Evolutionary conservation across 2,329 filamentous ascomycete genomes (phyloP), one percentile per base, ranked within the genome.

Genomic region (Alternaria sp.): DNA sequence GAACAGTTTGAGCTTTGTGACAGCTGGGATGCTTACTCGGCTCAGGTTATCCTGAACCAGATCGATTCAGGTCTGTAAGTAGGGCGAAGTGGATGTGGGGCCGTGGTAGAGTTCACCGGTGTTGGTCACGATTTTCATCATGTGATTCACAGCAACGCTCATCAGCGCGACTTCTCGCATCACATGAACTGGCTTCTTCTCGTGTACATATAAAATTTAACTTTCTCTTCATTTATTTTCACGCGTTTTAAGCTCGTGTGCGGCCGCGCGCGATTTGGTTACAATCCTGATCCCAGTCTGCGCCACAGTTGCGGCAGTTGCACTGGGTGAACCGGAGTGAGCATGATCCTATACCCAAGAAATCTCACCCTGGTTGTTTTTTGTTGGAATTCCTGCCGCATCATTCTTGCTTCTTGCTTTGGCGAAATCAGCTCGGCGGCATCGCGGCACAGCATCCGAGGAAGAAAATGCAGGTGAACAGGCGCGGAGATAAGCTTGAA

Each of bases 11-110:
- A 55, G 3, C 54, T 62, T 41, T 72, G 71, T 58, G 60, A 62
- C 11, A 50, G 61, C 21, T 79, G 78, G 78, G 66, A 62, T 49
- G 63, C 71, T 0, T 79, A 70, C 49, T 73, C 75, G 2, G 53
- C 63, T 13, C 8, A 14, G 3, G 66, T 67, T 31, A 45, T 58
- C 0, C 60, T 66, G 1, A 67, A 72, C 51, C 70, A 72, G 58
- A 72, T 72, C 24, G 70, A 72, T 77, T 83, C 70, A 0, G 70
- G 70, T 26, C 56, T 70, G 61, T 68, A 52, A 58, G n/a, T 24
- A 11, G 29, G 10, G 36, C 37, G 33, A 39, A 33, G 14, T 46
- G 17, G 21, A 34, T 9, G 34, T 34, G 23, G 21, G 17, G 29
- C 17, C 6, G 8, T 11, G 13, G 7, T 24, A 7, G 7, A 24